A percentile compares a stretch with the other conserved stretches of the same genome.
Conservation (phyloP, 2,329 filamentous ascomycete species). For the Phialophora expanda region DNA sequence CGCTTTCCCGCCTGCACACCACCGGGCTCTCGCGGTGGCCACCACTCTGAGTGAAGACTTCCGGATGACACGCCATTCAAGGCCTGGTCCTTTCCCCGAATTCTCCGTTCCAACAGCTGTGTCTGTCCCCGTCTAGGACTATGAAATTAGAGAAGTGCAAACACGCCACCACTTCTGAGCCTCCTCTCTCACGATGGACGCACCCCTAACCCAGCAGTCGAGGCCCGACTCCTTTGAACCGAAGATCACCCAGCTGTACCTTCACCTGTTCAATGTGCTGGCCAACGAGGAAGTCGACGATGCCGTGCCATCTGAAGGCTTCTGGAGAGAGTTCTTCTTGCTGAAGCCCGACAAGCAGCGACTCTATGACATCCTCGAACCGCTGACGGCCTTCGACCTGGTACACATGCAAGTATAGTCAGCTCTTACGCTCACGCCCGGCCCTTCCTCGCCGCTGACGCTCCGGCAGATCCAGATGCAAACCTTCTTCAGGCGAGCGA, state of each 20-base stretch:
- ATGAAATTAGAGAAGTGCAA: neutral
- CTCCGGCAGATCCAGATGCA: slow-evolving; percentile 66
- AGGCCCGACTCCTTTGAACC: slow-evolving; percentile 89
- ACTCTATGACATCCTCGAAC: slow-evolving; percentile 70
- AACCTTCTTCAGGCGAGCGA: slow-evolving; percentile 76
- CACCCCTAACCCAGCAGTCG: slow-evolving; percentile 89
- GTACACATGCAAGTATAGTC: slow-evolving; percentile 70
- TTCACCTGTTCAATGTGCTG: slow-evolving; percentile 72
- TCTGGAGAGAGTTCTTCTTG: slow-evolving; percentile 96
- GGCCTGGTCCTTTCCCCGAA: neutral
- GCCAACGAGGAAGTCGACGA: slow-evolving; percentile 61
- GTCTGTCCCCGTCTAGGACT: slow-evolving; percentile 4
- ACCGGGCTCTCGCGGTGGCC: neutral
- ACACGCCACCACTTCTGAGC: slow-evolving; percentile 2
- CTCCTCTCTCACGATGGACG: slow-evolving; percentile 48
- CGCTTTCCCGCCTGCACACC: too few relatives aligned
- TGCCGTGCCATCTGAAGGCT: slow-evolving; percentile 77
- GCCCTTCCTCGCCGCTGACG: slow-evolving; percentile 31
- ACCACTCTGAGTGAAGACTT: neutral
- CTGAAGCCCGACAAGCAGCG: slow-evolving; percentile 75
- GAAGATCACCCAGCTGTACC: slow-evolving; percentile 90
- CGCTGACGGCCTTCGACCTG: slow-evolving; percentile 74
- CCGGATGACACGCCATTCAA: neutral
- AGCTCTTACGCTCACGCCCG: slow-evolving; percentile 14
- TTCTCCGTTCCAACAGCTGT: neutral